A percentile compares a stretch with the other conserved stretches of the same genome.
Conservation (phyloP, 768 basidiomycete genomes). For the Gloeophyllum trabeum region DNA sequence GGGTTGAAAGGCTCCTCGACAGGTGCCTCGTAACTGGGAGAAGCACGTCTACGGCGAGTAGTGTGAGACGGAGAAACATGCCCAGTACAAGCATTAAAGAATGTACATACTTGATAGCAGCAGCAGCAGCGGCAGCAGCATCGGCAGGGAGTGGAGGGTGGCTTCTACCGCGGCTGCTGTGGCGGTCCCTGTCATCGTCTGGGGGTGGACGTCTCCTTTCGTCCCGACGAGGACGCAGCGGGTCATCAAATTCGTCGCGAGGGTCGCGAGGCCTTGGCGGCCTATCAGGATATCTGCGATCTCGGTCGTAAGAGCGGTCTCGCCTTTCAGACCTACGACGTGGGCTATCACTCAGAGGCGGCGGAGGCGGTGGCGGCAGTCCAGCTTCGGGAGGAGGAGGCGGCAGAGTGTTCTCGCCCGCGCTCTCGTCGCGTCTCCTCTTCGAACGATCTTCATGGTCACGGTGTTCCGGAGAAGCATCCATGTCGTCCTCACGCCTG, state of each 20-base stretch:
- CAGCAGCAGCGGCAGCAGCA: constrained; percentile 1
- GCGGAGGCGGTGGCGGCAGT: constrained; percentile 24
- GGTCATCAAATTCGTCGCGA: constrained; percentile 54
- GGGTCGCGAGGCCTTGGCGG: constrained; percentile 32
- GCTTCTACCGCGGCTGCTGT: constrained; percentile 21
- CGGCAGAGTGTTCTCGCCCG: constrained; percentile 23
- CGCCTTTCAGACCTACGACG: constrained; percentile 30
- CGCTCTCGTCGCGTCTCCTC: constrained; percentile 46
- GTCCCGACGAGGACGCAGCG: constrained; percentile 30
- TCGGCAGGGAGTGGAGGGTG: constrained; percentile 37
- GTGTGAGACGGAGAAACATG: too few relatives aligned
- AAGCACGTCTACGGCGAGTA: constrained; percentile 47
- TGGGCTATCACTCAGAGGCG: constrained; percentile 38
- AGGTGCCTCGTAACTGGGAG: constrained; percentile 60
- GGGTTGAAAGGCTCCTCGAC: constrained; percentile 64
- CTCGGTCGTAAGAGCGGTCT: constrained; percentile 39
- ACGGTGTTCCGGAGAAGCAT: constrained; percentile 28
- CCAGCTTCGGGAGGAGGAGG: constrained; percentile 38
- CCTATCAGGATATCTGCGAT: constrained; percentile 36
- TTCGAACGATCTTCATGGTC: constrained; percentile 51
- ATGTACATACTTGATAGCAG: neutral
- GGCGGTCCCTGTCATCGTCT: constrained; percentile 28
- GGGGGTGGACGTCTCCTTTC: constrained; percentile 28
- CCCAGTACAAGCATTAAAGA: too few relatives aligned
- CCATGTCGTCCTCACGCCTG: constrained; percentile 55